phyloP scores from a whole-genome alignment of 176 grass and related monocot species.

The Triticum aestivum region DNA sequence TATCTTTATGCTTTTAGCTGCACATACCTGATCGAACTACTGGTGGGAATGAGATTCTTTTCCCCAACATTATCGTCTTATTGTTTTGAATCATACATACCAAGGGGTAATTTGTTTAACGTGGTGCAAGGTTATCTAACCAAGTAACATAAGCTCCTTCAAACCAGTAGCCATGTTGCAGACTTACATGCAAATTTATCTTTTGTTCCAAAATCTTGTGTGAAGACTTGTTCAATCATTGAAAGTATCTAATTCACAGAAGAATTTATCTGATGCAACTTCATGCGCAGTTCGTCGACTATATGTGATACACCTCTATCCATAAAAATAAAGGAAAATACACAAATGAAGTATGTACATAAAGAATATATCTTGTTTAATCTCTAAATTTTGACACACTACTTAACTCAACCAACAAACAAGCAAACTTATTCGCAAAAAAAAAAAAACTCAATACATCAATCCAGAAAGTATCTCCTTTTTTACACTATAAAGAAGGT shows the following conservation, averaged over 20 bases:
- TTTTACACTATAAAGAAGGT: not conserved
- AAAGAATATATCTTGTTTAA: not conserved
- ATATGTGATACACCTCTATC: not conserved
- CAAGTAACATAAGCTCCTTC: not conserved
- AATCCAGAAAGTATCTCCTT: not conserved
- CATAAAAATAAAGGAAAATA: not conserved
- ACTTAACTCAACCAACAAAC: not conserved
- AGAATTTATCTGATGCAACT: not conserved
- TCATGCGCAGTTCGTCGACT: not conserved
- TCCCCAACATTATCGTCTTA: not conserved
- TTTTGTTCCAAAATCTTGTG: not conserved
- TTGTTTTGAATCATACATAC: not conserved
- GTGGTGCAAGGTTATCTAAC: not conserved
- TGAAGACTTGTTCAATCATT: not conserved
- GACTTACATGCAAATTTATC: not conserved
- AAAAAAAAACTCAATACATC: too few species aligned
- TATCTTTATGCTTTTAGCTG: slow-evolving; percentile 2
- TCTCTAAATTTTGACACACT: not conserved
- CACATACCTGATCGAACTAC: not conserved
- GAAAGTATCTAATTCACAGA: not conserved
- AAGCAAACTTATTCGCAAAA: not conserved
- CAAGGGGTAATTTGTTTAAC: not conserved
- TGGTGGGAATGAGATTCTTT: slow-evolving; percentile 23
- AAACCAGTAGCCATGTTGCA: not conserved
- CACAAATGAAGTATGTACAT: not conserved